phyloP scores from a whole-genome alignment of 495 filamentous ascomycete species.

The Aspergillus nanangensis region DNA sequence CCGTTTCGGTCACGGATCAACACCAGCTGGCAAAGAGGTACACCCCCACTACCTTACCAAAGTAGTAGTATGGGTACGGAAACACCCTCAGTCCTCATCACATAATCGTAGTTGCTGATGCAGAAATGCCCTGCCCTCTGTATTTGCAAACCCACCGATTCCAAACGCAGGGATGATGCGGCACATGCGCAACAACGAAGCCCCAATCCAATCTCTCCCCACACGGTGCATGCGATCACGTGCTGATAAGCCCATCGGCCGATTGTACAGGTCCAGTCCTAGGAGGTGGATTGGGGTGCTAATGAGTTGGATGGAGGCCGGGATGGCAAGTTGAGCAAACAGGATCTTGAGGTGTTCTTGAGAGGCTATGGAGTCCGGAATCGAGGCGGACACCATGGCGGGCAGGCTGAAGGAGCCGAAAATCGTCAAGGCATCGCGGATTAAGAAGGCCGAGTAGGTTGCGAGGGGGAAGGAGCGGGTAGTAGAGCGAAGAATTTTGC shows the following conservation, averaged over 20 bases:
- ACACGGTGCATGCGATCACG: constrained; percentile 57
- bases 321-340: constrained; percentile 70
- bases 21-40: too few relatives aligned
- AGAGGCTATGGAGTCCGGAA: constrained; percentile 34
- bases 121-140: constrained; percentile 39
- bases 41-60: too few relatives aligned
- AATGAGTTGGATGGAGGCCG: constrained; percentile 72
- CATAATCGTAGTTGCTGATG: constrained; percentile 18
- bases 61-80: too few relatives aligned
- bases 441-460: constrained; percentile 60
- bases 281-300: constrained; percentile 81
- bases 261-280: constrained; percentile 83
- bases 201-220: constrained; percentile 68
- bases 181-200: constrained; percentile 68
- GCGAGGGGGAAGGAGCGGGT: constrained; percentile 50
- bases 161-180: constrained; percentile 90
- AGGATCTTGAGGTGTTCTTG: constrained; percentile 32
- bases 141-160: constrained; percentile 80
- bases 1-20: too few relatives aligned
- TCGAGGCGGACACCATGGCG: constrained; percentile 27
- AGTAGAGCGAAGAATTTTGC: constrained; percentile 23
- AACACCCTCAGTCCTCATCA: constrained; percentile 1
- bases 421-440: constrained; percentile 79
- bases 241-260: constrained; percentile 36
- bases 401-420: constrained; percentile 85